A percentile compares a stretch with the other conserved stretches of the same genome.
phyloP scores from a whole-genome alignment of 148 eudicot genomes.

The Drosera capensis region DNA sequence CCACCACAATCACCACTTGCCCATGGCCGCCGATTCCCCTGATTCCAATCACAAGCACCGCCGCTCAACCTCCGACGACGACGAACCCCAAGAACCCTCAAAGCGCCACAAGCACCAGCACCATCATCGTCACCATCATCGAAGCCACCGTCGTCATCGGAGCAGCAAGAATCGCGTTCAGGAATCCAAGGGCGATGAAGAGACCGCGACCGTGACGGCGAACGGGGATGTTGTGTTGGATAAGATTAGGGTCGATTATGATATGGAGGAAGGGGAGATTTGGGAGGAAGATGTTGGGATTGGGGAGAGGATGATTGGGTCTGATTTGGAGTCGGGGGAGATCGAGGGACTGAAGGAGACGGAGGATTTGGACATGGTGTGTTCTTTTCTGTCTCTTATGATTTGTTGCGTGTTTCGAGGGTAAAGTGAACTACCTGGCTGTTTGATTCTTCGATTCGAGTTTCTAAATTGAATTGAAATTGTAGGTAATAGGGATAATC shows the following conservation, averaged over 20 bases:
- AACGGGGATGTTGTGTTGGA: neutral
- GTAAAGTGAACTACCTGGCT: neutral
- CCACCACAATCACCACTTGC: slow-evolving; percentile 3
- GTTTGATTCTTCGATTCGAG: neutral
- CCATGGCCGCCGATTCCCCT: slow-evolving; percentile 27
- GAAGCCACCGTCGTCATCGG: slow-evolving; percentile 13
- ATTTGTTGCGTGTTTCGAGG: neutral
- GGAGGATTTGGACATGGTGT: slow-evolving; percentile 33
- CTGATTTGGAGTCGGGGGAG: slow-evolving; percentile 43
- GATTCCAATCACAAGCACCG: slow-evolving; percentile 64
- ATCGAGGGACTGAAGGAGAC: slow-evolving; percentile 15
- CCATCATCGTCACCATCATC: slow-evolving; percentile 34
- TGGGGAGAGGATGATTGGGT: slow-evolving; percentile 9
- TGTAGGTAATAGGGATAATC: no score
- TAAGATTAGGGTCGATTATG: slow-evolving; percentile 28
- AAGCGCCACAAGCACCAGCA: slow-evolving; percentile 64
- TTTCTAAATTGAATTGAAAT: neutral
- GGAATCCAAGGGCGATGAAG: slow-evolving; percentile 7
- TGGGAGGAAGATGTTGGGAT: slow-evolving; percentile 30
- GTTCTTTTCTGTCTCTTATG: slow-evolving; percentile 20
- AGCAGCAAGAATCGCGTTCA: slow-evolving; percentile 21
- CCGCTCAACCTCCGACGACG: slow-evolving; percentile 34
- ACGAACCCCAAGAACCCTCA: slow-evolving; percentile 35
- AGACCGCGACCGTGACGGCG: slow-evolving; percentile 9
- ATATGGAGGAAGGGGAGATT: slow-evolving; percentile 97